phyloP scores from a whole-genome alignment of 371 early-diverging fungal species.

The Mucor lusitanicus region DNA sequence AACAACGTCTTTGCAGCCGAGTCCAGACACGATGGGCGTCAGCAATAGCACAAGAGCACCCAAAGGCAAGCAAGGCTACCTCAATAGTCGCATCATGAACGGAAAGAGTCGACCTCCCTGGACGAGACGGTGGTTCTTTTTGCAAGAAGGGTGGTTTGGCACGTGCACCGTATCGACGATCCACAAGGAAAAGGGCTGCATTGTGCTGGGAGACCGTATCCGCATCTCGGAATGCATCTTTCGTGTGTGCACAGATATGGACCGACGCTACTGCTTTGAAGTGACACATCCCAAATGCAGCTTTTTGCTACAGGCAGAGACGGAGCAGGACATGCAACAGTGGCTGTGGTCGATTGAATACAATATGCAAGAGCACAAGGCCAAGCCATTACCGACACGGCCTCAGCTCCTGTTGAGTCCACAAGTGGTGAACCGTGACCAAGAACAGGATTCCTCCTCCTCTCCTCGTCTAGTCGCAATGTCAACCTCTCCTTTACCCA shows the following conservation, averaged over 20 bases:
- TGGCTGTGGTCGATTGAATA: constrained; percentile 65
- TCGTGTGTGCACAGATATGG: constrained; percentile 49
- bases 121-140: constrained; percentile 60
- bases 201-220: constrained; percentile 55
- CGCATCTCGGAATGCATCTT: constrained; percentile 52
- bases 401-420: constrained; percentile 23
- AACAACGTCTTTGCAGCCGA: neutral
- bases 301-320: constrained; percentile 66
- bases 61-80: constrained; percentile 38
- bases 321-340: constrained; percentile 63
- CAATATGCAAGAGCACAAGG: constrained; percentile 31
- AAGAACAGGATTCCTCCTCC: too few relatives aligned
- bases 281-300: constrained; percentile 49
- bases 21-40: neutral
- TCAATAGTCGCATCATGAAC: constrained; percentile 23
- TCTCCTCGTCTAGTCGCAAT: neutral
- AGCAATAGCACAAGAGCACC: neutral
- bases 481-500: constrained; percentile 18
- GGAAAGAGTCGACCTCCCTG: constrained; percentile 44
- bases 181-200: constrained; percentile 49
- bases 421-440: too few relatives aligned
- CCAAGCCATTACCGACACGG: neutral
- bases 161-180: constrained; percentile 47
- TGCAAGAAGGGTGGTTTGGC: constrained; percentile 60
- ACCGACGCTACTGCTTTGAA: constrained; percentile 75